Evolutionary conservation across 2,329 filamentous ascomycete genomes (phyloP).

Genomic region (Paecilomyces sp.): DNA sequence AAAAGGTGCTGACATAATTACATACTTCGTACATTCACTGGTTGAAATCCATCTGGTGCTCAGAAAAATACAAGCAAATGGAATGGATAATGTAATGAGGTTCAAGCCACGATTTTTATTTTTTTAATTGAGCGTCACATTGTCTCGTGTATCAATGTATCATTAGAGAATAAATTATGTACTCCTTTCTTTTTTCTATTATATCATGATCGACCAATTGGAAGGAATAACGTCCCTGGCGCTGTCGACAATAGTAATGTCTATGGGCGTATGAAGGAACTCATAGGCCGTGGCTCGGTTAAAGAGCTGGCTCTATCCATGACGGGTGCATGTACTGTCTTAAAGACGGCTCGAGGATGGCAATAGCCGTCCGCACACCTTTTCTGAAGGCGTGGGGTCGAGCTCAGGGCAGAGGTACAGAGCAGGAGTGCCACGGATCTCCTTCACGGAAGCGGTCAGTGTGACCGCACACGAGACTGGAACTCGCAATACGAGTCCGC

Average conservation of each 20-base stretch:
- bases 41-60: too few relatives aligned
- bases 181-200: background rate
- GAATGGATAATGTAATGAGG: too few relatives aligned
- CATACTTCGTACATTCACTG: too few relatives aligned
- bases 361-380: background rate
- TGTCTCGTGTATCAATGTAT: too few relatives aligned
- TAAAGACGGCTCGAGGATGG: background rate
- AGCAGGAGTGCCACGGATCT: background rate
- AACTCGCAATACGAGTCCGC: background rate
- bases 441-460: background rate
- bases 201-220: background rate
- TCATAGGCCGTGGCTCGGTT: background rate
- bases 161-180: background rate
- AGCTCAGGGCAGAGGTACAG: background rate
- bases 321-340: background rate
- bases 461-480: background rate
- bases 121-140: too few relatives aligned
- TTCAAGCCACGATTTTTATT: too few relatives aligned
- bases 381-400: background rate
- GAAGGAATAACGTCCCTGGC: background rate
- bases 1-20: too few relatives aligned
- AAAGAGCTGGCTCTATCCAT: background rate
- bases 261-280: background rate
- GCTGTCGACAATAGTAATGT: background rate
- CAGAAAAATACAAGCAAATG: too few relatives aligned